phyloP scores from a whole-genome alignment of 2,329 filamentous ascomycete species.

The Trichoderma hamatum region DNA sequence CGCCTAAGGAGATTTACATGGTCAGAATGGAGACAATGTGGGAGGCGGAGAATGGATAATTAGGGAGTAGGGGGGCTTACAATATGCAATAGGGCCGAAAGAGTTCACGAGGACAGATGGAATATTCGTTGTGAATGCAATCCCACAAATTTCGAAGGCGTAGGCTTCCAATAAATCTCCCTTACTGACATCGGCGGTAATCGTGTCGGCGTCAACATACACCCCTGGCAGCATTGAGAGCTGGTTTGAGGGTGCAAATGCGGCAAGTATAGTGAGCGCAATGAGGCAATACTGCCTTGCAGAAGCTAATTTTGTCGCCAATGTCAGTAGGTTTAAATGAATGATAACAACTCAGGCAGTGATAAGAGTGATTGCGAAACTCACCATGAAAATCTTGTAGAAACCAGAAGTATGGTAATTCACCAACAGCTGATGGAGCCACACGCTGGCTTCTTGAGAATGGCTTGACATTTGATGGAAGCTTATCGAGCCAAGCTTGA shows the following conservation, averaged over 20 bases:
- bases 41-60: neutral
- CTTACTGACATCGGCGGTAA: conserved; percentile 18
- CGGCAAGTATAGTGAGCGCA: conserved; percentile 39
- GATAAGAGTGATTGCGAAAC: neutral
- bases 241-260: conserved; percentile 25
- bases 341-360: neutral
- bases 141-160: conserved; percentile 47
- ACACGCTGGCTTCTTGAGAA: conserved; percentile 34
- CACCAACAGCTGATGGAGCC: conserved; percentile 5
- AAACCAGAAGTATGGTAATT: conserved; percentile 46
- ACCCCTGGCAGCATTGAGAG: conserved; percentile 21
- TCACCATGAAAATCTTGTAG: conserved; percentile 49
- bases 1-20: conserved; percentile 31
- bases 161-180: conserved; percentile 39
- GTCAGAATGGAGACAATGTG: conserved; percentile 1
- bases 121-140: conserved; percentile 49
- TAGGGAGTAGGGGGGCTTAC: conserved; percentile 37
- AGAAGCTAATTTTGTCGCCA: conserved; percentile 39
- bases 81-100: conserved; percentile 53
- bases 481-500: conserved; percentile 36
- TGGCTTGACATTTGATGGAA: conserved; percentile 40
- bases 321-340: neutral
- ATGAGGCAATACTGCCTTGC: conserved; percentile 49
- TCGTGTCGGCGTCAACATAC: neutral
- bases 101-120: conserved; percentile 50